Base-by-base conservation (phyloP, 2,329 filamentous ascomycete genomes). In the Sporothrix brunneoviolacea region DNA sequence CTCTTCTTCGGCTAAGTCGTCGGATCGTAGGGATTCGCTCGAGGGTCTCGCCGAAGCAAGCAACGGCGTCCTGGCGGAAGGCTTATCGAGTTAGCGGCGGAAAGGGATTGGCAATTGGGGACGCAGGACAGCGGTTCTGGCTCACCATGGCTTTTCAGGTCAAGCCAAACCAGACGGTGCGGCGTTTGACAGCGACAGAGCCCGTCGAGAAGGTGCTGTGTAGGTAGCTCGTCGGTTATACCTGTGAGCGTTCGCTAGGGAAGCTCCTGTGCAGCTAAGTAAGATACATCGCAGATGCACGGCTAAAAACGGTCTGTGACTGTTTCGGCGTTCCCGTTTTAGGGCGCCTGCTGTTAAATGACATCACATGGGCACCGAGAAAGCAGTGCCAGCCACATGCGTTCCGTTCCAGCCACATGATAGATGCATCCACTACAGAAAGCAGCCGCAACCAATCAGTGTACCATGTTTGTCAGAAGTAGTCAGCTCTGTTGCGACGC, bases 51-150 rank as follows among this genome's bases (percentile, higher is more conserved):
- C 58, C 52, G 59, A 55, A 51, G 64, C 56, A 46, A 76, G 64
- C 55, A 76, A 69, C 51, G 73, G 73, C 43, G 67, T 69, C 52
- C 64, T 64, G 58, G 72, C 70, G 52, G 69, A 68, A 47, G 65
- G 55, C 67, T 71, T 54, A 19, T n/a, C 19, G 13, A 18, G 48
- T 53, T 42, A 54, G 49, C n/a, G 36, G 5, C 27, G 15, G 30
- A n/a, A n/a, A 13, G 6, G 2, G 10, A 10, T 28, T 28, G 24
- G 24, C 6, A 28, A 28, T 6, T n/a, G n/a, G n/a, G n/a, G n/a
- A n/a, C n/a, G n/a, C n/a, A n/a, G n/a, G n/a, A n/a, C n/a, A n/a
- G n/a, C n/a, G n/a, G n/a, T 24, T 37, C 2, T 12, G 12, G 9
- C 47, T 50, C 28, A 55, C 53, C 53, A 55, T 55, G n/a, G 37